phyloP scores from a whole-genome alignment of 768 basidiomycete genomes.

The Pulveroboletus ravenelii region DNA sequence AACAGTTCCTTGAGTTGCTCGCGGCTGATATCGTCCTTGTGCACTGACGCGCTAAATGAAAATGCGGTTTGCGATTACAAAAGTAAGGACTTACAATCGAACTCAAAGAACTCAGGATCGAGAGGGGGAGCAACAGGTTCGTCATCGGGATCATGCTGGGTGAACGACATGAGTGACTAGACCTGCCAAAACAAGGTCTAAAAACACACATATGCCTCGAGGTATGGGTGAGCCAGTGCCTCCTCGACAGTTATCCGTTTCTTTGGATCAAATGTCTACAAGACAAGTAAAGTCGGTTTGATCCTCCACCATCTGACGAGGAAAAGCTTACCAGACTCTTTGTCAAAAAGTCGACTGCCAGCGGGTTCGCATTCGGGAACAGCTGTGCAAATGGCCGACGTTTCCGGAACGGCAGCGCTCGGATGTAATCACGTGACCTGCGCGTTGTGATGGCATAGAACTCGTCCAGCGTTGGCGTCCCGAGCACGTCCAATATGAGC shows the following conservation, averaged over 20 bases:
- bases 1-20: constrained; percentile 93
- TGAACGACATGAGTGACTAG: constrained; percentile 2
- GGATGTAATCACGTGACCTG: constrained; percentile 91
- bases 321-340: constrained; percentile 63
- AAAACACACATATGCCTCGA: constrained; percentile 78
- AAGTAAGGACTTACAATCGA: constrained; percentile 63
- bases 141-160: constrained; percentile 90
- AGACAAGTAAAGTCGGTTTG: neutral
- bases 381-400: constrained; percentile 73
- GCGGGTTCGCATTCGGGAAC: constrained; percentile 86
- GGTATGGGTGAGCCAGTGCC: constrained; percentile 90
- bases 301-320: too few relatives aligned
- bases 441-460: constrained; percentile 95
- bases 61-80: neutral
- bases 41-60: constrained; percentile 43
- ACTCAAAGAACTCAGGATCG: constrained; percentile 94
- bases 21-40: constrained; percentile 93
- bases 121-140: constrained; percentile 96
- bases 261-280: constrained; percentile 93
- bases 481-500: constrained; percentile 93
- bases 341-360: constrained; percentile 75
- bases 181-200: neutral
- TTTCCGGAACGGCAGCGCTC: constrained; percentile 91
- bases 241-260: constrained; percentile 94
- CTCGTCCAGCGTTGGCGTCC: constrained; percentile 95